phyloP scores from a whole-genome alignment of 169 alveolate genomes.

The Plasmodium yoelii region DNA sequence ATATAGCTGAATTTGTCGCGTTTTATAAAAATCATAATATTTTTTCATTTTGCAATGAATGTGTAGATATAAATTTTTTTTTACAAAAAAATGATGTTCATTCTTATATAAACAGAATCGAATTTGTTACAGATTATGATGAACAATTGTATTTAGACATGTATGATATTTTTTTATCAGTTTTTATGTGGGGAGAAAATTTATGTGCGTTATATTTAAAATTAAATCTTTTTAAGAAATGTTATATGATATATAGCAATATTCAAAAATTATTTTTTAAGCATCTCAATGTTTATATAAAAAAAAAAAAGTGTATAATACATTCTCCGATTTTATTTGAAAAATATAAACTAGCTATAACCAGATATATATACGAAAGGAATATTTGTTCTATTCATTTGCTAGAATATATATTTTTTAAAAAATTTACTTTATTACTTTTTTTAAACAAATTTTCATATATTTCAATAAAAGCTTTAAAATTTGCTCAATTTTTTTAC shows the following conservation, averaged over 20 bases:
- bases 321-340: conserved; percentile 68
- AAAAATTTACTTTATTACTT: conserved; percentile 51
- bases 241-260: conserved; percentile 39
- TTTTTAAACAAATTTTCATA: conserved; percentile 66
- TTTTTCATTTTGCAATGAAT: conserved; percentile 50
- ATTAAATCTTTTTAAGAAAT: conserved; percentile 57
- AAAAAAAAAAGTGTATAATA: conserved; percentile 68
- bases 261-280: conserved; percentile 42
- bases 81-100: conserved; percentile 25
- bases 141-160: conserved; percentile 55
- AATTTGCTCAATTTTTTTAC: conserved; percentile 62
- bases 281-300: conserved; percentile 41
- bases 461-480: conserved; percentile 64
- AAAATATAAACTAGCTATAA: conserved; percentile 62
- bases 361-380: conserved; percentile 68
- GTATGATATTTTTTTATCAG: conserved; percentile 55
- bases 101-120: conserved; percentile 28
- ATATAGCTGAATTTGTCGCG: conserved; percentile 17
- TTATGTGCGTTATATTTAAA: conserved; percentile 30
- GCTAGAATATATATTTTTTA: conserved; percentile 71
- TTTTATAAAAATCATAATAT: conserved; percentile 66
- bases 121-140: conserved; percentile 58
- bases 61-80: conserved; percentile 45
- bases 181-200: conserved; percentile 67
- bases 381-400: conserved; percentile 65